Conservation (phyloP, 2,329 filamentous ascomycete species). For the Fusarium sp. region DNA sequence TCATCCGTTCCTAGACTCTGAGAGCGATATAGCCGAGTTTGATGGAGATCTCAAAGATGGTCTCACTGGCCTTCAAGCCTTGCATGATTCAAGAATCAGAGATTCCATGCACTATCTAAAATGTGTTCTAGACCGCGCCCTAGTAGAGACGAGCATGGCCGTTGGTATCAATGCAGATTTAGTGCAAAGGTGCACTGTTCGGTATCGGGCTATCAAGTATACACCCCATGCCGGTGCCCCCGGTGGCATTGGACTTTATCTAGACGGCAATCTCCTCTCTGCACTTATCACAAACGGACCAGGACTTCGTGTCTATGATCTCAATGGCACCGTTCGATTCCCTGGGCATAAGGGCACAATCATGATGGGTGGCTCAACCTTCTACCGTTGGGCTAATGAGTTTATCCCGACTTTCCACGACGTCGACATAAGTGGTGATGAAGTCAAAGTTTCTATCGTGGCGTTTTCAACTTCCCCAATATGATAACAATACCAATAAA, state of each 20-base stretch:
- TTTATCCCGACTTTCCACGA: slow-evolving; percentile 5
- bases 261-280: slow-evolving; percentile 4
- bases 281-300: slow-evolving; percentile 13
- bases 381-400: slow-evolving; percentile 23
- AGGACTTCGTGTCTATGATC: slow-evolving; percentile 8
- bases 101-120: slow-evolving; percentile 8
- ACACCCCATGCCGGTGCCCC: slow-evolving; percentile 4
- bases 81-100: not conserved
- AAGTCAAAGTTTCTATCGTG: slow-evolving; percentile 22
- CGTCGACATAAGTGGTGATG: slow-evolving; percentile 11
- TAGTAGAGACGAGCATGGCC: not conserved
- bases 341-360: not conserved
- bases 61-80: slow-evolving; percentile 2
- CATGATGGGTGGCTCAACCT: slow-evolving; percentile 25
- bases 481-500: slow-evolving; percentile 13
- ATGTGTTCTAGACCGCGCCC: not conserved
- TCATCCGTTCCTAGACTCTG: slow-evolving; percentile 10
- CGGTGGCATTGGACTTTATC: slow-evolving; percentile 17
- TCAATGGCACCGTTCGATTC: not conserved
- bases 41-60: slow-evolving; percentile 24
- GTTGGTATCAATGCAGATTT: slow-evolving; percentile 11
- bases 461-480: slow-evolving; percentile 30
- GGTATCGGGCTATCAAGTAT: slow-evolving; percentile 12
- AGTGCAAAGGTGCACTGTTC: slow-evolving; percentile 10
- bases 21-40: slow-evolving; percentile 16